Evolutionary conservation across 106 monocot species (phyloP), one percentile per base, ranked within the genome.

Genomic region (Amphibolis antarctica): DNA sequence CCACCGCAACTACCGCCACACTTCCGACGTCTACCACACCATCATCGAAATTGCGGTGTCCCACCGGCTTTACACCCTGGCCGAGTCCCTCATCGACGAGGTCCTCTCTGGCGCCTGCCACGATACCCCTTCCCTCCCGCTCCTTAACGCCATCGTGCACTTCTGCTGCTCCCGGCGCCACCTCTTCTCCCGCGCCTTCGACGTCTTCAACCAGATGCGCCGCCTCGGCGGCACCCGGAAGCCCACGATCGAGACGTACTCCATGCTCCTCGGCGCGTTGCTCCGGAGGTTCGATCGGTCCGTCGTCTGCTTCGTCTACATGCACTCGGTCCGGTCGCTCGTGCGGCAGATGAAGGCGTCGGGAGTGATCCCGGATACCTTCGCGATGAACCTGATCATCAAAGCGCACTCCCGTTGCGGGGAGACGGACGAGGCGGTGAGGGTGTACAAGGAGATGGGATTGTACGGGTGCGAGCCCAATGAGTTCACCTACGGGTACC

Each of bases 131-230:
- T 70, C 79, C 65, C 82, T 78, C 62, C 67, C 66, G 30, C 78
- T 96, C 66, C 60, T 66, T 78, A 90, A 96, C 62, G 29, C 68
- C 71, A 64, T 79, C 71, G 49, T 90, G 74, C 75, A 72, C 55
- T 98, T 98, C 84, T 91, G 78, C 82, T 81, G 81, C 73, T 77
- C 67, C 65, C 78, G 82, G 55, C 79, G 79, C 71, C 84, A 82
- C 76, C 84, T 91, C 68, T 83, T 96, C 80, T 79, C 82, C 72
- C 71, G 69, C 51, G 80, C 96, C 52, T 91, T 98, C 69, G 96
- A 98, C 65, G 44, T 87, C 50, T 91, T 84, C 87, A 87, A 85
- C 63, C 70, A 65, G 47, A 82, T 96, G 83, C 77, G 54, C 46
- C 24, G 43, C 1, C 24, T 69, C 15, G 11, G 56, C 55, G 20